phyloP scores from a whole-genome alignment of 2,329 filamentous ascomycete genomes.

The Fulvia fulva region DNA sequence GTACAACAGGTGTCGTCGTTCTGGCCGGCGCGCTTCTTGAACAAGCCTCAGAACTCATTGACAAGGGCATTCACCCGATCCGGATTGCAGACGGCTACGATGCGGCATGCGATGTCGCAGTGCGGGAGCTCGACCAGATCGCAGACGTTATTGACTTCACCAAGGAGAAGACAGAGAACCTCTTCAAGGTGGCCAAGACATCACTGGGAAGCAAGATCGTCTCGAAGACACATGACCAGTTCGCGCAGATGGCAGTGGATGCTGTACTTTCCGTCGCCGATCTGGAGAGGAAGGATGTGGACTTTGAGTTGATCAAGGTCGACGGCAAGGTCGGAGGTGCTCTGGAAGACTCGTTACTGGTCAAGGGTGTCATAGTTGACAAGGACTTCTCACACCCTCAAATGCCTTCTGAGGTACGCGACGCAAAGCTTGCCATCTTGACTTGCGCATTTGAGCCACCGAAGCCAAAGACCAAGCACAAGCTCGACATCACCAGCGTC shows the following conservation, averaged over 20 bases:
- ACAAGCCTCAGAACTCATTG: conserved; percentile 94
- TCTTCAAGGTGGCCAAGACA: conserved; percentile 92
- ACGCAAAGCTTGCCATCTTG: conserved; percentile 95
- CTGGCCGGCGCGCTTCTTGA: conserved; percentile 91
- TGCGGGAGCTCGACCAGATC: conserved; percentile 87
- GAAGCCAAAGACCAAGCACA: conserved; percentile 99
- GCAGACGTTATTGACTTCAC: conserved; percentile 87
- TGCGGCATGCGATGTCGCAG: conserved; percentile 92
- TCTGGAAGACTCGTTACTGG: conserved; percentile 87
- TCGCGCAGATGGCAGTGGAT: conserved; percentile 94
- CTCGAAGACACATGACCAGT: conserved; percentile 97
- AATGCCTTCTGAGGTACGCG: conserved; percentile 91
- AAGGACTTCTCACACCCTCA: conserved; percentile 99
- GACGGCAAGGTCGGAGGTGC: conserved; percentile 95
- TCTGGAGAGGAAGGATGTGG: conserved; percentile 91
- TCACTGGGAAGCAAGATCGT: conserved; percentile 98
- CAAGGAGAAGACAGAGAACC: conserved; percentile 73
- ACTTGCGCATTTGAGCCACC: conserved; percentile 98
- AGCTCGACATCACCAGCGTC: conserved; percentile 93
- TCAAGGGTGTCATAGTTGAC: conserved; percentile 97
- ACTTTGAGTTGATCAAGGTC: conserved; percentile 99
- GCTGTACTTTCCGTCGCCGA: conserved; percentile 95
- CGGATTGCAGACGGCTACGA: conserved; percentile 98
- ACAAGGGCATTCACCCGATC: conserved; percentile 99
- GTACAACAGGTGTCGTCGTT: conserved; percentile 95